Conservation (phyloP, 768 basidiomycete genomes). For the Boletus coccyginus region DNA sequence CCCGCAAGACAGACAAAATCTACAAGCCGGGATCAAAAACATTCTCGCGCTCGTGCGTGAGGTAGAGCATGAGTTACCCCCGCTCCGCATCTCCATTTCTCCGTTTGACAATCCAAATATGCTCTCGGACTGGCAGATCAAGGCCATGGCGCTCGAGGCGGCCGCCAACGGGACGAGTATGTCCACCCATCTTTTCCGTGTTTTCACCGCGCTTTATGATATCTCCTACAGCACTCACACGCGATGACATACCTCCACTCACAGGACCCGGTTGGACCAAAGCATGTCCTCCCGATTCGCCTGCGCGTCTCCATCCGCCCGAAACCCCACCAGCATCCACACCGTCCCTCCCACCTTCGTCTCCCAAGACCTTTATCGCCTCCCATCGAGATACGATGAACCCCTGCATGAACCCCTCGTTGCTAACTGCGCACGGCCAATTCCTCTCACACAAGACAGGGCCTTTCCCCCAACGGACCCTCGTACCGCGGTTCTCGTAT, state of each 20-base stretch:
- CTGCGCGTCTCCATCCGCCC: slow-evolving; percentile 29
- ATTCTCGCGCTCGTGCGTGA: slow-evolving; percentile 27
- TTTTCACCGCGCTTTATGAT: background rate
- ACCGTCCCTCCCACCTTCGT: background rate
- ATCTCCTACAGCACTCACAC: slow-evolving; percentile 23
- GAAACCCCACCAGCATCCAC: slow-evolving; percentile 19
- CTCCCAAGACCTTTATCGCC: slow-evolving; percentile 33
- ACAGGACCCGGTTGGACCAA: slow-evolving; percentile 23
- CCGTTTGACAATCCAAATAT: slow-evolving; percentile 30
- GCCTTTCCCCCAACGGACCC: slow-evolving; percentile 38
- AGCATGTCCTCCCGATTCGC: slow-evolving; percentile 23
- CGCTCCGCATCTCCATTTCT: slow-evolving; percentile 30
- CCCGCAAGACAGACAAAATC: background rate
- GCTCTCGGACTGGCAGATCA: slow-evolving; percentile 26
- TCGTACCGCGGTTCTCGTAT: slow-evolving; percentile 54
- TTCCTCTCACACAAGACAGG: slow-evolving; percentile 49
- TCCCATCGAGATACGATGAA: slow-evolving; percentile 37
- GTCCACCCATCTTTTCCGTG: background rate
- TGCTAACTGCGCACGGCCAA: slow-evolving; percentile 45
- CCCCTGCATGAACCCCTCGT: slow-evolving; percentile 35
- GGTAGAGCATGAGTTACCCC: slow-evolving; percentile 29
- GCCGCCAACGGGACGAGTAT: slow-evolving; percentile 28
- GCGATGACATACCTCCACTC: slow-evolving; percentile 34
- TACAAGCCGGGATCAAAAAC: slow-evolving; percentile 2
- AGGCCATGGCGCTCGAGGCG: slow-evolving; percentile 23